A percentile compares a stretch with the other conserved stretches of the same genome.
Evolutionary conservation across 2,329 filamentous ascomycete species (phyloP).

Genomic region (Exophiala sp.): DNA sequence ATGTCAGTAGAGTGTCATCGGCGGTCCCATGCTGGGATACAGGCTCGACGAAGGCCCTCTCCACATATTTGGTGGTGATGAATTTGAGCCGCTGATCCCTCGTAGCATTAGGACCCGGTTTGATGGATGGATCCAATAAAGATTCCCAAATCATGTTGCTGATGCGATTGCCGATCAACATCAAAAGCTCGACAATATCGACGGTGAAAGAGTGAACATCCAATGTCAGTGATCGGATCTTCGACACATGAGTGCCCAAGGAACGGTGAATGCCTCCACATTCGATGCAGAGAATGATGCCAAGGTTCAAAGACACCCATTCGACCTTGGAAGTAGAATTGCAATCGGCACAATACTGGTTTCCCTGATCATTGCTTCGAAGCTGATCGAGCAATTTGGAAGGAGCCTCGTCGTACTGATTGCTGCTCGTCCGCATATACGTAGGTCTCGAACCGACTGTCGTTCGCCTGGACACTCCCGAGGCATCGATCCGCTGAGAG

Average conservation of each 20-base stretch:
- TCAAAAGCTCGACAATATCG: conserved; percentile 89
- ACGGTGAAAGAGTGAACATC: conserved; percentile 95
- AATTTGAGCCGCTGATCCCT: conserved; percentile 89
- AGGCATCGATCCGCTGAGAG: conserved; percentile 39
- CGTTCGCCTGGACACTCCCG: conserved; percentile 70
- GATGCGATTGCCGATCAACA: conserved; percentile 86
- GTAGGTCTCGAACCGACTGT: conserved; percentile 84
- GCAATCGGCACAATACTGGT: conserved; percentile 91
- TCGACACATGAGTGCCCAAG: conserved; percentile 94
- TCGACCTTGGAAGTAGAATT: conserved; percentile 87
- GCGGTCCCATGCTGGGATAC: conserved; percentile 65
- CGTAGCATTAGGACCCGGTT: conserved; percentile 69
- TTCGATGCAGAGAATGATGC: conserved; percentile 93
- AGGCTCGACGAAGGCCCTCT: conserved; percentile 73
- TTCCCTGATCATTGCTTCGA: conserved; percentile 84
- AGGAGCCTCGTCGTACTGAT: conserved; percentile 65
- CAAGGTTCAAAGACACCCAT: conserved; percentile 98
- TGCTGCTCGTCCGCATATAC: conserved; percentile 62
- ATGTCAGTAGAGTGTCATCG: conserved; percentile 83
- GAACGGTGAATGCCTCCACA: conserved; percentile 97
- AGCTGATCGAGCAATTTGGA: conserved; percentile 81
- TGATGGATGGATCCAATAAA: conserved; percentile 64
- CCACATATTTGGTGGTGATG: conserved; percentile 91
- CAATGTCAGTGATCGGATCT: conserved; percentile 87
- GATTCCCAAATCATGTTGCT: conserved; percentile 98